A percentile compares a stretch with the other conserved stretches of the same genome.
Conservation (phyloP, 768 basidiomycete species). For the Phylloporus arenicola region DNA sequence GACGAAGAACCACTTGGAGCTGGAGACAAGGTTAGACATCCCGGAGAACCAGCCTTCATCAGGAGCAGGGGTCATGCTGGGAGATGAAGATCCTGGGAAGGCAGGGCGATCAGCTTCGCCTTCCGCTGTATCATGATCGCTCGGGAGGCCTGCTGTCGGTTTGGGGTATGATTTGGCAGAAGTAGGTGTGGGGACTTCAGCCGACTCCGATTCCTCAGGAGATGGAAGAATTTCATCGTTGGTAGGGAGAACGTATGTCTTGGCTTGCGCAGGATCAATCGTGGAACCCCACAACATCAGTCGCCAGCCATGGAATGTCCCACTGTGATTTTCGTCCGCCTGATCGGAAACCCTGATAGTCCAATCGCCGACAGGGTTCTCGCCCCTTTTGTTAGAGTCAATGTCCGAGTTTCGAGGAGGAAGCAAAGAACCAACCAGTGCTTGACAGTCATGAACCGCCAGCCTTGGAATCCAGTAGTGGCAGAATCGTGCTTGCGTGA, state of each 20-base stretch:
- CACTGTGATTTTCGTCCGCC: slow-evolving; percentile 49
- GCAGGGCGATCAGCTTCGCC: slow-evolving; percentile 80
- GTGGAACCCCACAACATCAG: slow-evolving; percentile 89
- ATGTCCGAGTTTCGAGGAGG: slow-evolving; percentile 1
- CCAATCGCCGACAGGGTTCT: slow-evolving; percentile 88
- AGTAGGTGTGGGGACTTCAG: slow-evolving; percentile 35
- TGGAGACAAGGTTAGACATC: slow-evolving; percentile 65
- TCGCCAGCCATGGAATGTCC: slow-evolving; percentile 83
- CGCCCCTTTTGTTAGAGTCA: slow-evolving; percentile 60
- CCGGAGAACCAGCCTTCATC: slow-evolving; percentile 85
- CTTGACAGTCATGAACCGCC: slow-evolving; percentile 98
- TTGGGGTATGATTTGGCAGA: slow-evolving; percentile 66
- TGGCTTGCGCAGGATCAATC: slow-evolving; percentile 63
- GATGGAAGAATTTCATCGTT: slow-evolving; percentile 47
- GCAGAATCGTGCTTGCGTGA: slow-evolving; percentile 61
- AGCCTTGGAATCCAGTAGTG: slow-evolving; percentile 75
- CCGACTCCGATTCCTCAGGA: slow-evolving; percentile 39
- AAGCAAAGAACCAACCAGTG: slow-evolving; percentile 63
- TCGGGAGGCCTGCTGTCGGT: slow-evolving; percentile 83
- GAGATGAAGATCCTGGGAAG: slow-evolving; percentile 40
- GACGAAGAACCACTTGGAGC: slow-evolving; percentile 86
- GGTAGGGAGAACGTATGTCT: slow-evolving; percentile 55
- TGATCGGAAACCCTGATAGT: slow-evolving; percentile 83
- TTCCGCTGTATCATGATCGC: slow-evolving; percentile 72
- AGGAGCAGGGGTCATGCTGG: slow-evolving; percentile 51